Conservation (phyloP, 1,139 yeast species). For the Williopsis jadinii region DNA sequence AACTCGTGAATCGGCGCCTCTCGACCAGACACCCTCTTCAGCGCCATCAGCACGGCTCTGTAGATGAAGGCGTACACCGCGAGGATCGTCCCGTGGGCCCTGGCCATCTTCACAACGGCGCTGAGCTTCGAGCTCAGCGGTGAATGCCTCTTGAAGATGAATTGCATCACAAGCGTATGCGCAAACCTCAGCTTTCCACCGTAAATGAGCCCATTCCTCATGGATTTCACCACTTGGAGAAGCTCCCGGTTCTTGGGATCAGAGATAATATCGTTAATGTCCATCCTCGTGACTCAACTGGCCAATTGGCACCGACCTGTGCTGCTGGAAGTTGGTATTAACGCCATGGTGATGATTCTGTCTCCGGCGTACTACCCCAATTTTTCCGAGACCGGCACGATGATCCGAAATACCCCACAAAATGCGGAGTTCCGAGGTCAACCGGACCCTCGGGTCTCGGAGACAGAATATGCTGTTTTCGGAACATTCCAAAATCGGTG, state of each 20-base stretch:
- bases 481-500: too few relatives aligned
- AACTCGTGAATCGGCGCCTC: constrained; percentile 32
- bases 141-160: constrained; percentile 41
- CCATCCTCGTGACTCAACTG: constrained; percentile 1
- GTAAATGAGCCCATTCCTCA: constrained; percentile 46
- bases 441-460: too few relatives aligned
- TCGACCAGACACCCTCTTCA: constrained; percentile 1
- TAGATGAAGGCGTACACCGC: constrained; percentile 63
- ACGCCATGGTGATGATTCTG: too few relatives aligned
- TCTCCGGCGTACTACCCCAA: too few relatives aligned
- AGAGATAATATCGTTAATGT: constrained; percentile 7
- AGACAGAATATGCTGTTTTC: too few relatives aligned
- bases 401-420: too few relatives aligned
- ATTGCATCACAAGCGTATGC: constrained; percentile 63
- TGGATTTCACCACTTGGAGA: constrained; percentile 19
- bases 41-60: constrained; percentile 31
- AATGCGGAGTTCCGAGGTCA: too few relatives aligned
- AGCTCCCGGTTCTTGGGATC: constrained; percentile 16
- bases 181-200: constrained; percentile 71
- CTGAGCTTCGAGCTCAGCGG: constrained; percentile 40
- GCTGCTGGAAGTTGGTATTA: too few relatives aligned
- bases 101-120: constrained; percentile 50
- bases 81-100: constrained; percentile 59
- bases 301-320: background rate
- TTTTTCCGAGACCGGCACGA: too few relatives aligned